phyloP scores from a whole-genome alignment of 2,329 filamentous ascomycete species.

The Westerdykella sp. region DNA sequence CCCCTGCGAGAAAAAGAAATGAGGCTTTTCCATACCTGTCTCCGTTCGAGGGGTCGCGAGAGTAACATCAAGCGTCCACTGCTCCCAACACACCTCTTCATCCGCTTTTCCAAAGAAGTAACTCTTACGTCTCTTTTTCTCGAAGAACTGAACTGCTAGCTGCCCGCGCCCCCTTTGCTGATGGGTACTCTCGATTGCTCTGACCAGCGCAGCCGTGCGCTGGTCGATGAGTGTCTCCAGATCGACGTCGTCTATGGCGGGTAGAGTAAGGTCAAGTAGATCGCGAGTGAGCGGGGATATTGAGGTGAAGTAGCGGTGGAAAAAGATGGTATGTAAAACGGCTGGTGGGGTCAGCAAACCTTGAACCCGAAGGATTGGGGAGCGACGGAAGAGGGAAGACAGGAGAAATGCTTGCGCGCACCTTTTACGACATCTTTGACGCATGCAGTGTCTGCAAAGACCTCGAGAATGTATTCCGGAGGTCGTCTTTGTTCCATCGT shows the following conservation, averaged over 20 bases:
- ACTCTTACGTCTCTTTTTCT: constrained; percentile 77
- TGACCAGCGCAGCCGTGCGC: constrained; percentile 70
- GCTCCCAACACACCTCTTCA: constrained; percentile 95
- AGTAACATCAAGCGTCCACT: constrained; percentile 91
- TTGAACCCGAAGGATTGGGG: constrained; percentile 7
- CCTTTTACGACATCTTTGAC: constrained; percentile 93
- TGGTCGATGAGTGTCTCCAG: constrained; percentile 92
- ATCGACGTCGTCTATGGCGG: constrained; percentile 82
- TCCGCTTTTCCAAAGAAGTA: constrained; percentile 72
- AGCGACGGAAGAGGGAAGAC: constrained; percentile 6
- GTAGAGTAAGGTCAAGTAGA: constrained; percentile 82
- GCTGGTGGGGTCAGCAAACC: constrained; percentile 46
- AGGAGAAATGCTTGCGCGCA: constrained; percentile 36
- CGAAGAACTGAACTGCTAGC: constrained; percentile 86
- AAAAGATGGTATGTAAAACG: constrained; percentile 95
- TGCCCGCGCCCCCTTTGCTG: constrained; percentile 61
- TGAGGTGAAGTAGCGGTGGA: constrained; percentile 93
- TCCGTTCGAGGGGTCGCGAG: constrained; percentile 85
- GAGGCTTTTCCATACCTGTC: constrained; percentile 55
- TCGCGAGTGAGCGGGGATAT: constrained; percentile 78
- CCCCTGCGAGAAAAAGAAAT: neutral
- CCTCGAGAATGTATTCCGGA: constrained; percentile 87
- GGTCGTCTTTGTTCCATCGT: constrained; percentile 60
- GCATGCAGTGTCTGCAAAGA: constrained; percentile 83
- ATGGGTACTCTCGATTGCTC: constrained; percentile 60